These are phyloP conservation scores for Aspergillus vadensis DNA, from an alignment of 2,329 filamentous ascomycete genomes.

Conservation along the genomic window DNA sequence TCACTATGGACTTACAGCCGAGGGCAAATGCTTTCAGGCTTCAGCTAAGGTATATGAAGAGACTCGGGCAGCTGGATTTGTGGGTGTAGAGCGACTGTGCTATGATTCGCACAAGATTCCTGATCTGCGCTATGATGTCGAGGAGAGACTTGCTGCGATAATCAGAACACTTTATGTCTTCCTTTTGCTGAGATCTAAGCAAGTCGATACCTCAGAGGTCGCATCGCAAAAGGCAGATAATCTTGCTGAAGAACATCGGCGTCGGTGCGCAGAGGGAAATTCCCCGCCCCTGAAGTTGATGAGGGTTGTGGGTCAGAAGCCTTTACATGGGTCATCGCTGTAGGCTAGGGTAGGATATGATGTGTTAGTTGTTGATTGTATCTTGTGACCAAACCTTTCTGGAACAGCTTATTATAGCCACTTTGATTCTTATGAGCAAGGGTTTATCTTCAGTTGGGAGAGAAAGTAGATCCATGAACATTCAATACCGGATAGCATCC, in stretches of 20 bases:
- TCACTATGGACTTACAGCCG: background rate
- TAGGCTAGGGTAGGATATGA: background rate
- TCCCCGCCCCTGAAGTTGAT: constrained; percentile 13
- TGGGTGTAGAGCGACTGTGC: background rate
- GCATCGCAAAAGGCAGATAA: constrained; percentile 3
- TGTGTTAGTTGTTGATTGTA: too few species aligned
- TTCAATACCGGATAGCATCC: too few species aligned
- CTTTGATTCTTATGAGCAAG: too few species aligned
- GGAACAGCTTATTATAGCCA: too few species aligned
- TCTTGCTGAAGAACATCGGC: constrained; percentile 12
- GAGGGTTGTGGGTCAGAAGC: constrained; percentile 18
- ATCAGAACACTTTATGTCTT: constrained; percentile 16
- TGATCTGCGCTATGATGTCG: constrained; percentile 8
- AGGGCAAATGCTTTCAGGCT: constrained; percentile 10
- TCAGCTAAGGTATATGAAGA: constrained; percentile 16
- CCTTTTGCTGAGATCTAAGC: constrained; percentile 15
- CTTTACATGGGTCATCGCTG: background rate
- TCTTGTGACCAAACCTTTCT: too few species aligned
- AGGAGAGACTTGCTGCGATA: constrained; percentile 11
- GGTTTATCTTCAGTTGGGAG: too few species aligned
- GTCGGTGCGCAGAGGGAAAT: constrained; percentile 11
- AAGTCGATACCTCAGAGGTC: constrained; percentile 7
- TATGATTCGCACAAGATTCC: constrained; percentile 2
- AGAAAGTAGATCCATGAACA: too few species aligned
- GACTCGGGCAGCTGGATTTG: background rate